phyloP scores from a whole-genome alignment of 495 filamentous ascomycete species.

The Xylaria longipes region DNA sequence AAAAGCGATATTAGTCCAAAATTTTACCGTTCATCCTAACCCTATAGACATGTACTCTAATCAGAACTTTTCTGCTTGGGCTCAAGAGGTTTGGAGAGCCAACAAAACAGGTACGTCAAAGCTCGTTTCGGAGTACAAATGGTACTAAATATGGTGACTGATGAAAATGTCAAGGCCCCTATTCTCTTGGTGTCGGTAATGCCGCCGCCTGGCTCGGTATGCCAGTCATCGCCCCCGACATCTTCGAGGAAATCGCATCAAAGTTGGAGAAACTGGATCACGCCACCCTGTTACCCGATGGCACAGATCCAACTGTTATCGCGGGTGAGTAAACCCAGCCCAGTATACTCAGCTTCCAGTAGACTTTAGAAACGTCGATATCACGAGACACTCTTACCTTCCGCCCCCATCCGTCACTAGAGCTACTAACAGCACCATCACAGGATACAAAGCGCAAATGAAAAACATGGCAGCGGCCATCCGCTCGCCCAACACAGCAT shows the following conservation, averaged over 20 bases:
- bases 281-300: conserved; percentile 43
- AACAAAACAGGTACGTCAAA: conserved; percentile 44
- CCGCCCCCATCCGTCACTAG: not conserved
- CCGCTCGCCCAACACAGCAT: conserved; percentile 47
- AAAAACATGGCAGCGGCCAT: conserved; percentile 47
- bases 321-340: conserved; percentile 33
- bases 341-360: not conserved
- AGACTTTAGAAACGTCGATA: not conserved
- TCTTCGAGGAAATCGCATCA: conserved; percentile 40
- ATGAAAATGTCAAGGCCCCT: conserved; percentile 38
- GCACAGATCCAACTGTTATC: conserved; percentile 46
- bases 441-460: conserved; percentile 56
- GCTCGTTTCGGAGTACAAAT: not conserved
- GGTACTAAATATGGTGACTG: not conserved
- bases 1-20: conserved; percentile 34
- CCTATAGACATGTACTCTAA: conserved; percentile 46
- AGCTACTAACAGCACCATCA: not conserved
- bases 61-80: conserved; percentile 47
- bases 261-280: conserved; percentile 47
- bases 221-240: conserved; percentile 50
- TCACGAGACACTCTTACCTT: not conserved
- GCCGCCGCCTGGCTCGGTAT: conserved; percentile 53
- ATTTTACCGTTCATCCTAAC: conserved; percentile 42
- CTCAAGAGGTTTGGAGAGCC: conserved; percentile 39
- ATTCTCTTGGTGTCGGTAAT: conserved; percentile 51